Conservation (phyloP, 495 filamentous ascomycete species). For the Hyaloscypha bicolor region DNA sequence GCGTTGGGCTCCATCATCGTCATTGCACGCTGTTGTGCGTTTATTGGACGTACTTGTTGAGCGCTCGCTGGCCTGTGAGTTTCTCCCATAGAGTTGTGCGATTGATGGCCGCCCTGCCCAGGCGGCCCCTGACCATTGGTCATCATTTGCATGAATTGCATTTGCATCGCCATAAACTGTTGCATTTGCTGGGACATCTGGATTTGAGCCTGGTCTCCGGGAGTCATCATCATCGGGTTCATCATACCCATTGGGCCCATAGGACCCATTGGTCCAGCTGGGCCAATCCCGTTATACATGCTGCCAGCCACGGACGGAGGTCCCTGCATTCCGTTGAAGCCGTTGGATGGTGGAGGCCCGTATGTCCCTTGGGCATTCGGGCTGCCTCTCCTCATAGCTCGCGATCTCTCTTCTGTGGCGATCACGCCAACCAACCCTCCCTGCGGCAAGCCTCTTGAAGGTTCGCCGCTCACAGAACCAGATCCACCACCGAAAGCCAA, state of each 20-base stretch:
- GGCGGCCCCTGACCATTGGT: constrained; percentile 38
- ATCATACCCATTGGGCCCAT: constrained; percentile 37
- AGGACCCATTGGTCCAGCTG: constrained; percentile 44
- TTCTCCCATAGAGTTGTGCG: constrained; percentile 20
- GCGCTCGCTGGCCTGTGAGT: constrained; percentile 37
- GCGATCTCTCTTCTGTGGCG: constrained; percentile 76
- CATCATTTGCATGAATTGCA: constrained; percentile 90
- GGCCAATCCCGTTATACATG: constrained; percentile 40
- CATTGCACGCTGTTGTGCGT: constrained; percentile 61
- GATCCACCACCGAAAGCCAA: constrained; percentile 66
- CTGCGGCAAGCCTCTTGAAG: constrained; percentile 44
- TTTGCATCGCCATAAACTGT: constrained; percentile 91
- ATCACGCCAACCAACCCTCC: constrained; percentile 93
- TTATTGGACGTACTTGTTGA: constrained; percentile 15
- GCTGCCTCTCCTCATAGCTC: constrained; percentile 77
- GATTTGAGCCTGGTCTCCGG: constrained; percentile 75
- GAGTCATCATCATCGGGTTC: constrained; percentile 50
- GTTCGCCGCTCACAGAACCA: constrained; percentile 43
- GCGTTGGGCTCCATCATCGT: constrained; percentile 77
- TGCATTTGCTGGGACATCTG: constrained; percentile 89
- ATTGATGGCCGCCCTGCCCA: constrained; percentile 35
- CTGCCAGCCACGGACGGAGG: constrained; percentile 31
- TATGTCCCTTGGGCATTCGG: constrained; percentile 63
- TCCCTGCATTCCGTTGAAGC: constrained; percentile 40
- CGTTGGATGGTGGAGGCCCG: constrained; percentile 21